Evolutionary conservation across 2,329 filamentous ascomycete species (phyloP), one percentile per base, ranked within the genome.

Genomic region (Elsinoe batatas): DNA sequence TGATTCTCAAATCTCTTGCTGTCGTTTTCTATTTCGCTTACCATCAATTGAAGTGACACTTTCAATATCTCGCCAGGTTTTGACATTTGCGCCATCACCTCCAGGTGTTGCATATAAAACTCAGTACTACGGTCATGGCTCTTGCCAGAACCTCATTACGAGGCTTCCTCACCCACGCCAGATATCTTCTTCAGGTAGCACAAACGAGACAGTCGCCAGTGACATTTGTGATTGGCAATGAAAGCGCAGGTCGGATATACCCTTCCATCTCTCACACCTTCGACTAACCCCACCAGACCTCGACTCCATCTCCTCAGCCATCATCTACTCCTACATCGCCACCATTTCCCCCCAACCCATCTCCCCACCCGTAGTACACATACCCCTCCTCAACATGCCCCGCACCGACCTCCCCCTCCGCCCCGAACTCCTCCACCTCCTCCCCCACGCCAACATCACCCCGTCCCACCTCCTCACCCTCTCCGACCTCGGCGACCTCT

Each of bases 261-360:
- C 2, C 3, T n/a, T 32, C 11, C 11, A 37, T 33, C 33, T 13
- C 38, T 26, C 4, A 30, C 6, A 57, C 63, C 5, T 43, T 73
- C 36, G 72, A 71, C 18, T 74, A 76, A 54, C 67, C 70, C 12
- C 72, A n/a, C 69, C 69, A 87, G 88, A 93, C 62, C 82, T 93
- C 55, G 88, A 93, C 71, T 91, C 87, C 1, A 79, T 93, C 61
- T 87, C 85, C 68, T 85, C 82, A 26, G 81, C 87, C 22, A 71
- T 93, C 15, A 70, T 91, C 22, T 81, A 85, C 58, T 85, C 88
- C 56, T 93, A 91, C 69, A 73, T 91, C 36, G 80, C 82, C 60
- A 85, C 81, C 33, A 78, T 82, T 67, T 76, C 3, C 71, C 79
- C 3, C 74, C 71, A 46, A 64, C 63, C 47, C 63, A 72, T 62